Evolutionary conservation across 176 grass and related monocot genomes (phyloP).

Genomic region (Alloteropsis semialata): DNA sequence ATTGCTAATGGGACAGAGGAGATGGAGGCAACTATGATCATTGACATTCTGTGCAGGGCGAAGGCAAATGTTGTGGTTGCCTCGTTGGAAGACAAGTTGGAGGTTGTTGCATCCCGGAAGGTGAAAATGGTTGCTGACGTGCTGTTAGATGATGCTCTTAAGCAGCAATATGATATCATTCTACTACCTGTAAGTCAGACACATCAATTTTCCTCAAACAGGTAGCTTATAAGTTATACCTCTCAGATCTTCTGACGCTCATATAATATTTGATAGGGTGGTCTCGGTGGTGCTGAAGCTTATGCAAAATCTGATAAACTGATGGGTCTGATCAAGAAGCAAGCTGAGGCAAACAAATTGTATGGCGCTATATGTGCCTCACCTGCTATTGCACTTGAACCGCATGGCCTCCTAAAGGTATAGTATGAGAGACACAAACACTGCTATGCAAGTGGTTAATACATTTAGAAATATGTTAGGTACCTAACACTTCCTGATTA

Average conservation of each 20-base stretch:
- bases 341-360: slow-evolving; percentile 54
- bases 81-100: slow-evolving; percentile 54
- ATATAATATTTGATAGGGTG: slow-evolving; percentile 42
- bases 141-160: slow-evolving; percentile 59
- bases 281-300: slow-evolving; percentile 71
- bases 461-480: background rate
- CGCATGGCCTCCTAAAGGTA: slow-evolving; percentile 76
- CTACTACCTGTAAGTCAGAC: slow-evolving; percentile 55
- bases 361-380: slow-evolving; percentile 85
- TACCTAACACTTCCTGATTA: background rate
- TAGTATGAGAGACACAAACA: background rate
- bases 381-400: slow-evolving; percentile 67
- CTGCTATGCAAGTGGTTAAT: background rate
- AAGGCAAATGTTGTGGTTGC: slow-evolving; percentile 68
- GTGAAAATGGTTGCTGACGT: slow-evolving; percentile 76
- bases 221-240: background rate
- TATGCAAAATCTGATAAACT: slow-evolving; percentile 68
- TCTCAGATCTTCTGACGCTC: background rate
- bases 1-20: slow-evolving; percentile 75
- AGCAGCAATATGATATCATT: slow-evolving; percentile 67
- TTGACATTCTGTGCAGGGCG: slow-evolving; percentile 65
- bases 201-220: slow-evolving; percentile 3
- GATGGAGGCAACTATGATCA: slow-evolving; percentile 81
- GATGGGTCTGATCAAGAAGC: slow-evolving; percentile 55
- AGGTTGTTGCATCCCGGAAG: slow-evolving; percentile 74